Evolutionary conservation across 768 basidiomycete genomes (phyloP).

Genomic region (Podaxis mareebaensis): DNA sequence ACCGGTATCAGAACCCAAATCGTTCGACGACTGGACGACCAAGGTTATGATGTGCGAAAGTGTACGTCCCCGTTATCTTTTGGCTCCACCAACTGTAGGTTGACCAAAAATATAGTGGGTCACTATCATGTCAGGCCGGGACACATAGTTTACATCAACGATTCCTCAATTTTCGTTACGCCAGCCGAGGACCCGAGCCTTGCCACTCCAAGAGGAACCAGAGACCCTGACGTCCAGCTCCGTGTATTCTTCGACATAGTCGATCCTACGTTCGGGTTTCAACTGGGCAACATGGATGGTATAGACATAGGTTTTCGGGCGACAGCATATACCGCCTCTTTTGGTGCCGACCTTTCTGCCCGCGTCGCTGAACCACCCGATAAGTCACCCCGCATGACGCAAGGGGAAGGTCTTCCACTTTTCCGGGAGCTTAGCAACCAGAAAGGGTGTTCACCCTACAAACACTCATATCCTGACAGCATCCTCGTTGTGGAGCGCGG

Average conservation of each 20-base stretch:
- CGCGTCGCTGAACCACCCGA: conserved; percentile 21
- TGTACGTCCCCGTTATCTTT: conserved; percentile 44
- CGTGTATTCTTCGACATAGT: conserved; percentile 56
- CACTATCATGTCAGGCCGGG: conserved; percentile 79
- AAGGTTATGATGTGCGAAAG: conserved; percentile 84
- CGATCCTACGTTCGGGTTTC: conserved; percentile 47
- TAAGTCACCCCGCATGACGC: conserved; percentile 44
- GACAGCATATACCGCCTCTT: conserved; percentile 64
- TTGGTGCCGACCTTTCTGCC: conserved; percentile 62
- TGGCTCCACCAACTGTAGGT: neutral
- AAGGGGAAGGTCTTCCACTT: conserved; percentile 54
- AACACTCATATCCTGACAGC: conserved; percentile 44
- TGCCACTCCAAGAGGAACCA: conserved; percentile 28
- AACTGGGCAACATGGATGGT: conserved; percentile 35
- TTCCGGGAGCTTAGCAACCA: conserved; percentile 51
- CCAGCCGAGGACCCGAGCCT: conserved; percentile 27
- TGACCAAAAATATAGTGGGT: conserved; percentile 55
- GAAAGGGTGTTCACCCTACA: conserved; percentile 62
- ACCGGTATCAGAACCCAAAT: conserved; percentile 79
- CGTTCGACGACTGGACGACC: conserved; percentile 77
- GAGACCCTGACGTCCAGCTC: conserved; percentile 51
- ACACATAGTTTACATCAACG: conserved; percentile 81
- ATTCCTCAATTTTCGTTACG: conserved; percentile 45
- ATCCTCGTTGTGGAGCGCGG: conserved; percentile 73
- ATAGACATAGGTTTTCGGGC: conserved; percentile 48